These are phyloP conservation scores for Selaginella tamariscina DNA, from an alignment of 75 land plant genomes.

Conservation along the genomic window DNA sequence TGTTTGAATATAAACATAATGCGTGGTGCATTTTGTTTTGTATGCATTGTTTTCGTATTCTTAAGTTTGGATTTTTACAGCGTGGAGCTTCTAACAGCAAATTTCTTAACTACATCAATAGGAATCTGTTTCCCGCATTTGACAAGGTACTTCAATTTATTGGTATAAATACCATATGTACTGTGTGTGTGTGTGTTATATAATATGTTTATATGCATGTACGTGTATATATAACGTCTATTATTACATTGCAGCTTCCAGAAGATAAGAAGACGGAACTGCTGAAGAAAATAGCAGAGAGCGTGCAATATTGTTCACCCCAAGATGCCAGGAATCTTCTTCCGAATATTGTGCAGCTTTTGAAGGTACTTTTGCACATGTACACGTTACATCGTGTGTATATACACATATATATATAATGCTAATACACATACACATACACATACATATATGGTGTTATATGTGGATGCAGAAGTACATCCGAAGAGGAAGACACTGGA, in stretches of 20 bases:
- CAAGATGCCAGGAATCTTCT: slow-evolving; percentile 93
- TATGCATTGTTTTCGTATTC: neutral
- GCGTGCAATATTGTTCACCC: slow-evolving; percentile 64
- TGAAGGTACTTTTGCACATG: slow-evolving; percentile 41
- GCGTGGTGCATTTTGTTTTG: too few relatives aligned
- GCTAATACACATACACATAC: too few relatives aligned
- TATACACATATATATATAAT: slow-evolving; percentile 2
- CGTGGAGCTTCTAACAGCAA: slow-evolving; percentile 94
- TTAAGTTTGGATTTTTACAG: slow-evolving; percentile 25
- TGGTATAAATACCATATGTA: neutral
- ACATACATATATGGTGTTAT: neutral
- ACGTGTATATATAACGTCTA: neutral
- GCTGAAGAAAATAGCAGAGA: slow-evolving; percentile 80
- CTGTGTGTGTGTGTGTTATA: neutral
- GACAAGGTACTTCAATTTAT: slow-evolving; percentile 52
- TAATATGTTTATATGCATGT: neutral
- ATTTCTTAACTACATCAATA: slow-evolving; percentile 81
- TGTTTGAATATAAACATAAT: too few relatives aligned
- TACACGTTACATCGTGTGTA: neutral
- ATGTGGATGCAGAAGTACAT: slow-evolving; percentile 58
- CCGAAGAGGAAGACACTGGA: slow-evolving; percentile 64
- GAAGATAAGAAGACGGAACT: slow-evolving; percentile 71
- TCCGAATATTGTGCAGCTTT: slow-evolving; percentile 52
- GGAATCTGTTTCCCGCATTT: slow-evolving; percentile 77
- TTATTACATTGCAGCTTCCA: slow-evolving; percentile 46